Evolutionary conservation across 2,329 filamentous ascomycete species (phyloP), one percentile per base, ranked within the genome.

Genomic region (Aaosphaeria pasadenensis): DNA sequence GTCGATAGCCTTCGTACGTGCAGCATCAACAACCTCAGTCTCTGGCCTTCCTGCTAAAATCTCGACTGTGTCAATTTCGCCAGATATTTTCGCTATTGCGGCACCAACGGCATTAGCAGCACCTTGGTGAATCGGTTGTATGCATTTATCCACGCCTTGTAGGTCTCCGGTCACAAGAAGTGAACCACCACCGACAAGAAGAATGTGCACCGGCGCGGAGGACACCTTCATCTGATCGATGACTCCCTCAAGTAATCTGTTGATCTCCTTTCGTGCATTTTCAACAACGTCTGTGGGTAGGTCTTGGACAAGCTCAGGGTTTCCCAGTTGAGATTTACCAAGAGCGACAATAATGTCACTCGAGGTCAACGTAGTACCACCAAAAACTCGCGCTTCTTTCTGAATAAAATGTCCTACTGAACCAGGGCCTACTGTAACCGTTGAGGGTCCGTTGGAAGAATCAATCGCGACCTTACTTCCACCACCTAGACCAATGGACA

Each of bases 401-500:
- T 11, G 33, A 4, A 36, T 9, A 36, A 11, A 13, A 13, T 36
- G 33, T 13, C 33, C 33, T 9, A 36, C 33, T 11, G 33, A 36
- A 11, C 13, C 33, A 13, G 33, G 33, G 9, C 33, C 33, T 2
- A 36, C 33, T 36, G 9, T 36, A 13, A 36, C 33, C 9, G 33
- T 36, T 36, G 9, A 9, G 13, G 9, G 3, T 13, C 13, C 33
- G 9, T 36, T 36, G 9, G 3, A 11, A 24, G 17, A 24, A 24
- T 24, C 17, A 24, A 24, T 24, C 2, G 13, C 7, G 6, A 50
- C 48, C 5, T 69, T 59, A 11, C 74, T 77, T 0, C 82, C 81
- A 1, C 82, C 82, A 4, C 81, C 82, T 0, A 84, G 65, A 2
- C 79, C 81, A 28, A 84, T 78, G 1, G 74, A 80, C 5, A 78